Evolutionary conservation across 2,329 filamentous ascomycete genomes (phyloP), one percentile per base, ranked within the genome.

Genomic region (Pseudogymnoascus sp.): DNA sequence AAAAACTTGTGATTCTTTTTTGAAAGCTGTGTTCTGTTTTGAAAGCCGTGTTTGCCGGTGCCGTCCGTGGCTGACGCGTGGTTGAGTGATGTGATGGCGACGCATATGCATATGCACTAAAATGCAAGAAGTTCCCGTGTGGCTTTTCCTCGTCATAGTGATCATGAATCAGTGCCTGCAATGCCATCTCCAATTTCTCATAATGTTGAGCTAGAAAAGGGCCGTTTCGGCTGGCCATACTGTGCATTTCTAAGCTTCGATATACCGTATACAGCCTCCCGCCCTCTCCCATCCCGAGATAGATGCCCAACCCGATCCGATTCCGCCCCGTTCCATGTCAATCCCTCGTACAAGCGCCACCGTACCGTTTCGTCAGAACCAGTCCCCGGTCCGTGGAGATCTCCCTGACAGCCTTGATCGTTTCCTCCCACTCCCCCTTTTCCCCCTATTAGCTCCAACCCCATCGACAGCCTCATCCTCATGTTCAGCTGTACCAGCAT

Each of bases 1-100:
- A 56, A 56, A 33, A 46, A 22, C 46, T 53, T 56, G 50, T 33
- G 50, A 33, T 56, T 56, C 26, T 56, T 56, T 56, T 56, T 56
- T 56, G 26, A 56, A 33, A 33, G n/a, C 50, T 33, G 10, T 33
- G 50, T 16, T 53, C 24, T 24, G 31, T 31, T 19, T 53, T 53
- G 46, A 53, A 50, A 12, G 46, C 46, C 46, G 46, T 53, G 46
- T 56, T 56, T 56, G 50, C 50, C 50, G 50, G 26, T 33, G 50
- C 14, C n/a, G 50, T 56, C 14, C n/a, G 50, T 56, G 50, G 22
- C 2, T 12, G 11, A 56, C 16, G 50, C 16, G 28, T 33, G 28
- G n/a, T 7, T 19, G 11, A 33, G 11, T 56, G 28, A 56, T 56
- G 28, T 56, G 50, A 56, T 56, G 28, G 16, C 28, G 50, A 19